Evolutionary conservation across 2,329 filamentous ascomycete genomes (phyloP), one percentile per base, ranked within the genome.

Genomic region (Fusarium neocosmosporiellum): DNA sequence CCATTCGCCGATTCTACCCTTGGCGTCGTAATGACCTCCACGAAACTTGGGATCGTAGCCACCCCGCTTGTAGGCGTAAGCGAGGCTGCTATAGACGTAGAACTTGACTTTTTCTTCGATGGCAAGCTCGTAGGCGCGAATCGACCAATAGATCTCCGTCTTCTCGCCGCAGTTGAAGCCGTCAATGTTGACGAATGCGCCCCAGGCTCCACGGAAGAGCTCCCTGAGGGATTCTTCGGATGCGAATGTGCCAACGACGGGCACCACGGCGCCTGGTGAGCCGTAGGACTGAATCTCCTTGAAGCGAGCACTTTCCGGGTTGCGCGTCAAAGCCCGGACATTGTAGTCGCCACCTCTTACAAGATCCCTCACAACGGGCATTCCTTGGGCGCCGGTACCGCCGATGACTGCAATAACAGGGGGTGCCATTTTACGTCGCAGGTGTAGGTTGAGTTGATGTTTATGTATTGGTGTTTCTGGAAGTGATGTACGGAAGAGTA

Each of bases 101-200:
- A 53, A 53, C 48, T 53, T 53, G 48, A 55, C 20, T 16, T n/a
- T n/a, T 18, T 37, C 53, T 9, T 55, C 53, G 5, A 55, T 55
- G 53, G 53, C 31, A 2, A 55, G 53, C 53, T 55, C 53, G 31
- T 55, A 55, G 4, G 53, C 33, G 14, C 53, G 53, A 16, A 55
- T 55, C 5, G 53, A 55, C 53, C 53, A 55, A 13, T 55, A 55
- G 33, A 55, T 36, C 53, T 55, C 53, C 7, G 31, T 55, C 13
- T 55, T 55, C 20, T 55, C 53, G 53, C 53, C 53, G 33, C 53
- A 55, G 33, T 55, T 55, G 29, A 55, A 60, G 10, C 58, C 58
- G 33, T 60, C 58, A 14, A 60, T 60, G 3, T 60, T 60, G 37
- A 60, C 58, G 18, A 60, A 60, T n/a, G 58, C 58, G 24, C 58